Conservation (phyloP, 2,329 filamentous ascomycete species). For the Cyphellophora europaea region DNA sequence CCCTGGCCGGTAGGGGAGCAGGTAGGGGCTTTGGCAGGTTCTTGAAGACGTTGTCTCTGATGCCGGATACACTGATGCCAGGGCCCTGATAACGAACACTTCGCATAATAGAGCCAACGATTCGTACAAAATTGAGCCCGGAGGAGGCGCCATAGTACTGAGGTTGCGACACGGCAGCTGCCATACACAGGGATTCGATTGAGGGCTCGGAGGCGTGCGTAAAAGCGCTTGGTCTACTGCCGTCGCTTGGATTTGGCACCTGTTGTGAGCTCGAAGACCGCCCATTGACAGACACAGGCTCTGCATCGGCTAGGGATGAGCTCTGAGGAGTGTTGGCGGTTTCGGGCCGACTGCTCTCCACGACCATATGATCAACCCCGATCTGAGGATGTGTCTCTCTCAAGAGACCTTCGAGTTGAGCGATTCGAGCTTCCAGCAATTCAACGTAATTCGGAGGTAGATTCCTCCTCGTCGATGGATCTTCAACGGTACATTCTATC, state of each 20-base stretch:
- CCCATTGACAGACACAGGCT: neutral
- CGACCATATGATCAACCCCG: constrained; percentile 1
- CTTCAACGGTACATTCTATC: constrained; percentile 26
- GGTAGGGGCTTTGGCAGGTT: constrained; percentile 12
- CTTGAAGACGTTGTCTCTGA: neutral
- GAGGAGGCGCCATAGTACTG: constrained; percentile 30
- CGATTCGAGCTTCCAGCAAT: constrained; percentile 8
- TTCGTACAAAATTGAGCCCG: constrained; percentile 19
- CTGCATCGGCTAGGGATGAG: neutral
- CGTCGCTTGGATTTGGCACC: neutral
- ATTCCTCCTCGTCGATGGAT: constrained; percentile 25
- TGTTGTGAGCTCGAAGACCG: neutral
- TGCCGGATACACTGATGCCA: neutral
- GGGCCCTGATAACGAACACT: neutral
- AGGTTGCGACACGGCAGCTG: constrained; percentile 23
- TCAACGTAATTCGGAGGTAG: constrained; percentile 26
- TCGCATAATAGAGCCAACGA: constrained; percentile 10
- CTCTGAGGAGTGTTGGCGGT: neutral
- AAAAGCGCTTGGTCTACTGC: neutral
- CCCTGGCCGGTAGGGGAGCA: constrained; percentile 11
- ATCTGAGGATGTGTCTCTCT: constrained; percentile 1
- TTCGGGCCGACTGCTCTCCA: neutral
- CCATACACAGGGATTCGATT: neutral
- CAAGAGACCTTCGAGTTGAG: constrained; percentile 4
- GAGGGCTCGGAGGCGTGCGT: neutral